Evolutionary conservation across 371 early-diverging fungal genomes (phyloP), one percentile per base, ranked within the genome.

Genomic region (Dinochytrium kinnereticum): DNA sequence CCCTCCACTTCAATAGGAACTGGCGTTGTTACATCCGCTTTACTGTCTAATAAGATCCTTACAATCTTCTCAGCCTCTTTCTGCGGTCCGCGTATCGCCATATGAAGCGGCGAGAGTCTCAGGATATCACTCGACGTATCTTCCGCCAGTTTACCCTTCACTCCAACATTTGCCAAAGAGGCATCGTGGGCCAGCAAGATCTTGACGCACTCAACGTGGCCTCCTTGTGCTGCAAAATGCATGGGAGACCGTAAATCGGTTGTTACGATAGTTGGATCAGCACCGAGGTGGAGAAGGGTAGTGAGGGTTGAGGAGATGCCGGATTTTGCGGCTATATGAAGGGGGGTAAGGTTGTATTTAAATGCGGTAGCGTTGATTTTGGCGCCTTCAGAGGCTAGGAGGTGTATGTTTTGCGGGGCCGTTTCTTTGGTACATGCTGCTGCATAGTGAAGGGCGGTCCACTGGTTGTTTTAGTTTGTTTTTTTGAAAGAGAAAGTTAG

Each of bases 361-460:
- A 33, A 15, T 40, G 72, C 77, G 33, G 49, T 34, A 3, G 73
- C 70, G 44, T 76, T 69, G 1, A 76, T 33, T 17, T 39, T 30
- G 5, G 15, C 44, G 15, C 50, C 38, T 15, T 53, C 1, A 5
- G 3, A 19, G 40, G 64, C 28, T 37, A 76, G 77, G 49, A 70
- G 24, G 19, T 59, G 70, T 7, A 71, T 69, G n/a, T 50, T 68
- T 33, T 59, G 34, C 7, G 36, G 2, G 15, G 77, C 49, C 15
- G 49, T 61, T 7, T 59, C 34, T 39, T 68, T 72, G 1, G 77
- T 76, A 15, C 68, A 59, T 13, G 70, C 72, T 2, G 77, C 73
- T 13, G 77, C 77, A 50, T 76, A 76, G 59, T 76, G 77, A n/a
- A 76, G 37, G 3, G 77, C 64, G 1, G 77, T 69, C 77, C 77